Evolutionary conservation across 495 filamentous ascomycete species (phyloP), one percentile per base, ranked within the genome.

Genomic region (Penicillium pancosmium): DNA sequence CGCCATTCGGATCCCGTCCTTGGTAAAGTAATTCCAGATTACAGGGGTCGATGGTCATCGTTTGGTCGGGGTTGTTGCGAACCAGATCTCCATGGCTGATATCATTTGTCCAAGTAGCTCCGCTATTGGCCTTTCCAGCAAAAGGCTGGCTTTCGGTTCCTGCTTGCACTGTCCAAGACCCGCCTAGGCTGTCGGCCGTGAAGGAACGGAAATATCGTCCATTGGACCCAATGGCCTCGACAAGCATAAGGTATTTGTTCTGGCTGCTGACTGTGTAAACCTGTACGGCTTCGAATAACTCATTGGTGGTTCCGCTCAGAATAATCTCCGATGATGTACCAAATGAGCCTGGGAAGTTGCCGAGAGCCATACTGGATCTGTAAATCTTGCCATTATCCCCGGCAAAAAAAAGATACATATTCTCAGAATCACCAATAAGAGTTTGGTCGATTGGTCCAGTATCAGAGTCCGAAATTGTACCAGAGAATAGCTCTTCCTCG

Each of bases 351-450:
- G 84, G 86, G 76, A 88, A 88, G 40, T 80, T 76, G 25, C 57
- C 72, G 55, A 87, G 78, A 18, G 85, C 73, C 82, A 85, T 87
- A 53, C 73, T 79, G 21, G 83, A 58, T 5, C 84, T 78, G 72
- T 87, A 88, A 65, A 88, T 83, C 50, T 80, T 81, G 68, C 85
- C 86, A 57, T 88, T 84, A 62, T 88, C 86, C 5, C 84, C 86
- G 0, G 80, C 76, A 52, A 87, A 88, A 79, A 88, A 88, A 0
- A 88, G 77, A 60, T 86, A 86, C 80, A 86, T 86, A 62, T 78
- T 76, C 3, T 63, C 69, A 52, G 61, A 66, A 71, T 88, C 86
- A 54, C 79, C 82, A 38, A 64, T 64, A 10, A 64, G 13, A 7
- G 62, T 64, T 68, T 85, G 83, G 66, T 87, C 86, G 67, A 88